These are phyloP conservation scores for Obelidium mucronatum DNA, from an alignment of 192 early-diverging fungal genomes.

Conservation along the genomic window DNA sequence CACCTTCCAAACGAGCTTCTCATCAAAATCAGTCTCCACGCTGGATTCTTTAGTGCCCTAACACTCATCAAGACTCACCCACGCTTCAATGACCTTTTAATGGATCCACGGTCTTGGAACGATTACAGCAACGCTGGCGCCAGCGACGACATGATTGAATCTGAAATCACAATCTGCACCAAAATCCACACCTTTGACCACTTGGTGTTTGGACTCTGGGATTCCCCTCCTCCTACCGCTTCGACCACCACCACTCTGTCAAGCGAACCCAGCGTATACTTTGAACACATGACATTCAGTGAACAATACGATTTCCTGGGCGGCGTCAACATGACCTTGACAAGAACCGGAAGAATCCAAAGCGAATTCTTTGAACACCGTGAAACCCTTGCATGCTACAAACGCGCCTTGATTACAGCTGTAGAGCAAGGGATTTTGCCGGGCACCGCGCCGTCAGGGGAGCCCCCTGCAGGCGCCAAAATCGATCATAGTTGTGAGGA, in stretches of 20 bases:
- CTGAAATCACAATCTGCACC: constrained; percentile 43
- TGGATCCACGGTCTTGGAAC: constrained; percentile 38
- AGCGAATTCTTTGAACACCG: constrained; percentile 55
- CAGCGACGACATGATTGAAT: constrained; percentile 45
- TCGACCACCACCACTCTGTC: neutral
- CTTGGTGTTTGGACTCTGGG: constrained; percentile 57
- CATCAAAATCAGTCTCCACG: constrained; percentile 42
- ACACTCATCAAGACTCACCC: constrained; percentile 36
- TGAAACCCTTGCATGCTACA: constrained; percentile 52
- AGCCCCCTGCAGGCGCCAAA: constrained; percentile 23
- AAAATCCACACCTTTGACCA: constrained; percentile 56
- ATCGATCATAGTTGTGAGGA: constrained; percentile 31
- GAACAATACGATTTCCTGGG: constrained; percentile 56
- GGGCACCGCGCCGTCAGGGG: constrained; percentile 38
- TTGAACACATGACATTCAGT: constrained; percentile 52
- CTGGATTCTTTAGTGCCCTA: constrained; percentile 48
- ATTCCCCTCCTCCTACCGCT: neutral
- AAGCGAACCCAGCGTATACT: constrained; percentile 38
- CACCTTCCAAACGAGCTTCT: constrained; percentile 53
- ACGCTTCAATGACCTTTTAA: constrained; percentile 37
- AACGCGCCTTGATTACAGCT: constrained; percentile 21
- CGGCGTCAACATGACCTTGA: constrained; percentile 42
- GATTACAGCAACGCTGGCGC: constrained; percentile 20
- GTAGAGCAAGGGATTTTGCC: constrained; percentile 36
- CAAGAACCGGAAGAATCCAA: constrained; percentile 8